Evolutionary conservation across 1,284 basidiomycete genomes (phyloP), one percentile per base, ranked within the genome.

Genomic region (Calocybe gambosa): DNA sequence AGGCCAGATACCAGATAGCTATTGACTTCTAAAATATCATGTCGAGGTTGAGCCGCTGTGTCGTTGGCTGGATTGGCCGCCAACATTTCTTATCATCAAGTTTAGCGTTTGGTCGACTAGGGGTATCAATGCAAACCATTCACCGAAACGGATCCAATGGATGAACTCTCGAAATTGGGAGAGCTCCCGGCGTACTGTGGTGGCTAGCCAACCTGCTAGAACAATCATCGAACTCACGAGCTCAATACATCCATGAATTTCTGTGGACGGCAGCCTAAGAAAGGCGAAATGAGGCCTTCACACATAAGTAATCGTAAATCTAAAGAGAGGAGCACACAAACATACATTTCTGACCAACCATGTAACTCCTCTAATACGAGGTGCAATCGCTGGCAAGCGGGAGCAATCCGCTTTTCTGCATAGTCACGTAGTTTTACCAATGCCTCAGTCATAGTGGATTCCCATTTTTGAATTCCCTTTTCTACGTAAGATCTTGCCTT

Each of bases 21-120:
- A 61, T 85, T 85, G 42, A 86, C 88, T 69, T 89, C 84, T 46
- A 90, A 69, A 51, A 84, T 74, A 62, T 90, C 88, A 59, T 87
- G 80, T 44, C 77, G 77, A 47, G 80, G 72, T 39, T 71, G 69
- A 53, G 65, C 60, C 39, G 67, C 68, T 44, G 65, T 65, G 41
- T 82, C 78, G 54, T 64, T 65, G 37, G 64, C 59, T 36, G 70
- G 60, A 55, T 76, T 77, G 48, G 61, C 61, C 37, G 63, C 57
- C 37, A 59, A 52, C 34, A 61, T 66, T 52, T 70, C 69, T 74
- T 51, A 21, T 13, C 7, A 39, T 16, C 3, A 12, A 39, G 21
- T 23, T 7, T 41, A 25, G 36, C 28, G 40, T n/a, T 31, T 15
- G 2, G 16, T 13, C 15, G 20, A 16, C 12, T 31, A 28, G 19